phyloP scores from a whole-genome alignment of 2,329 filamentous ascomycete genomes.

The Furcasterigmium sp. region DNA sequence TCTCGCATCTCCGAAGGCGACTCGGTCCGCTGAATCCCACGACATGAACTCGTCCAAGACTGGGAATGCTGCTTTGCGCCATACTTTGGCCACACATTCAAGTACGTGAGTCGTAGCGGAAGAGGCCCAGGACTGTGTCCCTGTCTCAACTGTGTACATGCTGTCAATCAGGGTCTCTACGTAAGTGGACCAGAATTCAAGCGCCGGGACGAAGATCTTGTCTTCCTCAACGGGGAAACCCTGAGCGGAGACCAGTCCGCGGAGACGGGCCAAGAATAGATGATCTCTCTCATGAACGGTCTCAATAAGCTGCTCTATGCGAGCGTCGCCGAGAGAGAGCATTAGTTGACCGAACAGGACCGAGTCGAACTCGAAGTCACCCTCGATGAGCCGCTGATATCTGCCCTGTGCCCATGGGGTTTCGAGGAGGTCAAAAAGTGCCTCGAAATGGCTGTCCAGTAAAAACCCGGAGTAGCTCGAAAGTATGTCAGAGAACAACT shows the following conservation, averaged over 20 bases:
- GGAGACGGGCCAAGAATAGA: slow-evolving; percentile 52
- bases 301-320: slow-evolving; percentile 53
- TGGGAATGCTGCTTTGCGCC: slow-evolving; percentile 66
- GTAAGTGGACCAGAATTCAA: slow-evolving; percentile 79
- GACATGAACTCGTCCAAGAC: slow-evolving; percentile 47
- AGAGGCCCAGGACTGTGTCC: slow-evolving; percentile 48
- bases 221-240: slow-evolving; percentile 69
- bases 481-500: slow-evolving; percentile 61
- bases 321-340: slow-evolving; percentile 64
- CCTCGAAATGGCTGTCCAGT: slow-evolving; percentile 49
- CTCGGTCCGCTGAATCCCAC: slow-evolving; percentile 67
- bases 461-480: slow-evolving; percentile 62
- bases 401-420: slow-evolving; percentile 53
- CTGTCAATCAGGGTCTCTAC: slow-evolving; percentile 63
- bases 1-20: slow-evolving; percentile 65
- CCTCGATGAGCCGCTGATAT: slow-evolving; percentile 49
- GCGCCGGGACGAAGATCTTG: slow-evolving; percentile 64
- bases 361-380: slow-evolving; percentile 59
- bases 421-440: slow-evolving; percentile 54
- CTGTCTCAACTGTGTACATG: slow-evolving; percentile 43
- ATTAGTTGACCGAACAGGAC: slow-evolving; percentile 63
- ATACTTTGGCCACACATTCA: slow-evolving; percentile 60
- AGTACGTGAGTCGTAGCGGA: slow-evolving; percentile 55
- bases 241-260: slow-evolving; percentile 58
- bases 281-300: slow-evolving; percentile 43